Evolutionary conservation across 2,329 filamentous ascomycete genomes (phyloP), one percentile per base, ranked within the genome.

Genomic region (Colletotrichum phormii): DNA sequence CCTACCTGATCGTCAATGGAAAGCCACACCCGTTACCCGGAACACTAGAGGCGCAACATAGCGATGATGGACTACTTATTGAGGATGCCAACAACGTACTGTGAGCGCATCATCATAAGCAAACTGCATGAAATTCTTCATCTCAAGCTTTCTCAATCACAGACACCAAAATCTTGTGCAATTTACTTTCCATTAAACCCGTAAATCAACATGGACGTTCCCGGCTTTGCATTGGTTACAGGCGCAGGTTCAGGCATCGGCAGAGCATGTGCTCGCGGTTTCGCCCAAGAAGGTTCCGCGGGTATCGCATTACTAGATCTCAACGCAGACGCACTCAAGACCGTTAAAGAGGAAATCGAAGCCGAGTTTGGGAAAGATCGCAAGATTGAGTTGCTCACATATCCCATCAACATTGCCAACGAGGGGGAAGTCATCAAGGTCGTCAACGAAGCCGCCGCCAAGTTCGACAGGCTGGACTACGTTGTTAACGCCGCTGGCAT

Each of bases 401-500:
- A 49, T 18, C 42, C 42, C 18, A 49, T 49, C 42, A 49, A 49
- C 0, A 22, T 49, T 8, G 42, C 42, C 42, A 49, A 49, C 42
- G 42, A 49, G 8, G 42, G 22, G 18, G 18, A 49, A 49, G 42
- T 49, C 42, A 22, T 49, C 42, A 49, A 49, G 42, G 42, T 22
- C 42, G 42, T 49, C 42, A 49, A 49, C 18, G 42, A 49, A 22
- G 42, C 42, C 9, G 42, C 42, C 7, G 42, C 18, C 42, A 49
- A 49, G 42, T 49, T 49, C 9, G 42, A 18, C 18, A n/a, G 83
- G 0, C 74, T 85, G 3, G 83, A 86, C 72, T 84, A 84, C 61
- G 80, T 81, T 8, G 81, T 84, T 64, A 85, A 85, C 64, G 80
- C 81, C 0, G 84, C 84, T 0, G 84, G 84, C 11, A 79, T 85